Base-by-base conservation (phyloP, 768 basidiomycete species). In the Xerocomus potaroensis region DNA sequence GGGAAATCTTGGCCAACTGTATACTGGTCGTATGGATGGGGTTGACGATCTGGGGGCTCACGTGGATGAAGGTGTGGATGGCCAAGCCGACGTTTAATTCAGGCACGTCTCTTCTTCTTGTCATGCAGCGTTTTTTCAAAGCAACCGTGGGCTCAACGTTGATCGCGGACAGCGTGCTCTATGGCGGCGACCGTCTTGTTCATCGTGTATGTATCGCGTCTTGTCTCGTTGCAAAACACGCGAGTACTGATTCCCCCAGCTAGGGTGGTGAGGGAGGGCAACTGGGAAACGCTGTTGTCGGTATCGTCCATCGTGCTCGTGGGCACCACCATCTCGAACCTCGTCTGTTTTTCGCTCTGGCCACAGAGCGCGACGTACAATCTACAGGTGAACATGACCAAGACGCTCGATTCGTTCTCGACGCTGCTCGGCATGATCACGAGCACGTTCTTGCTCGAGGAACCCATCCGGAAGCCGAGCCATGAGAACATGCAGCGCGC, bases 51-150 rank as follows among this genome's bases (percentile, higher is more conserved):
- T 84, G 83, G 40, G 61, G 76, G 4, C 64, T 97, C 15, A 91
- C 93, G 1, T 98, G 90, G 87, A 80, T 84, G 69, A 98, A 97
- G 65, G 78, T 88, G 2, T 91, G 86, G 83, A 91, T 98, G 77
- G 76, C 72, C 10, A 93, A 86, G 59, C 89, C 91, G 2, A 83
- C 85, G 16, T 96, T 92, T 58, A 91, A 91, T 57, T 85, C 90
- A n/a, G 89, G 88, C 81, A 59, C 49, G 71, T 58, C 22, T 8
- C 33, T 30, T n/a, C n/a, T n/a, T n/a, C n/a, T n/a, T n/a, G n/a
- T n/a, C n/a, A n/a, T n/a, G n/a, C n/a, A n/a, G n/a, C n/a, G n/a
- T n/a, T n/a, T n/a, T n/a, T n/a, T n/a, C n/a, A n/a, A n/a, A n/a
- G n/a, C n/a, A n/a, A 37, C 11, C 16, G 26, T 4, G 39, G 22